Base-by-base conservation (phyloP, 2,329 filamentous ascomycete genomes). In the Aspergillus niger region DNA sequence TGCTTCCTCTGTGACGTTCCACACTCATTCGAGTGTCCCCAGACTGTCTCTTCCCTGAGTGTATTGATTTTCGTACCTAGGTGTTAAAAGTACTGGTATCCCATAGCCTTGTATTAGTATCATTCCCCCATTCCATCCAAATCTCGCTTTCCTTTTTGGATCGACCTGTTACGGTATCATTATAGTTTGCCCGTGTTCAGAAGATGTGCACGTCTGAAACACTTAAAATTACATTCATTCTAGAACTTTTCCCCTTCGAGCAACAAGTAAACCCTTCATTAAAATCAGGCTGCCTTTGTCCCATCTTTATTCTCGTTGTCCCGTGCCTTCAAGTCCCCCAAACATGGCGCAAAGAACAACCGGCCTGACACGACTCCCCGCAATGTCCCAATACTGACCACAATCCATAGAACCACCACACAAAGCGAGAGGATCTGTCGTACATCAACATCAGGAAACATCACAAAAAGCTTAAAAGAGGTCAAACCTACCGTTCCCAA, bases 381-480 rank as follows among this genome's bases (percentile, higher is more conserved):
- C 1, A 81, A 68, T 0, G 85, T 88, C 1, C 79, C 77, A 15
- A 72, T 61, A 3, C 81, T 80, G 2, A 87, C 81, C 3, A 86
- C 76, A 17, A 83, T 77, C 85, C 85, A 88, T 1, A 87, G 72
- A 5, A 84, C 43, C 5, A 83, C 79, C 0, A 87, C 84, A 7
- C 75, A 74, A 8, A 82, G 68, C 1, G 80, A 80, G 43, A 86
- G 78, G 20, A 85, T 81, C 70, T 79, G 60, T 5, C 28, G 49
- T 13, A 32, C 20, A 48, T 59, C 26, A 57, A 55, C 8, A 50
- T 47, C 1, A 11, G 8, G 39, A 22, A 26, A 3, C 2, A 44
- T 26, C 22, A 20, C 8, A 43, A 39, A 32, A 36, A 36, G 5
- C 7, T 8, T 20, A 11, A 6, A 3, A 4, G n/a, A 11, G 1